Evolutionary conservation across 805 yeast species (phyloP).

Genomic region (Saturnispora serradocipensis): DNA sequence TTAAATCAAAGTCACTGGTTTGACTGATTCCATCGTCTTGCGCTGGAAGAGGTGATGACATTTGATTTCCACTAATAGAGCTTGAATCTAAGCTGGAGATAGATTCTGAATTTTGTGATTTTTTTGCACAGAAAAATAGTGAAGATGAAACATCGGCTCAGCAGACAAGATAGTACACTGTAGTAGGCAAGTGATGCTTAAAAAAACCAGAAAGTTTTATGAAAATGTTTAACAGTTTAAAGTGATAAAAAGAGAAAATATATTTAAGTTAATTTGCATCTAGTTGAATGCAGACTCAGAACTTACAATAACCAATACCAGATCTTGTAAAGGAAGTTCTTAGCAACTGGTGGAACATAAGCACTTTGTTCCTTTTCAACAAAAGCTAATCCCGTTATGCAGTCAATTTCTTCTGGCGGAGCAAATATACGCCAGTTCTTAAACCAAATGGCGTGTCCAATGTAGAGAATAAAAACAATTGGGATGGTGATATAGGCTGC

Average conservation of each 20-base stretch:
- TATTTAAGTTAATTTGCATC: too few species aligned
- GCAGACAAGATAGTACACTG: background rate
- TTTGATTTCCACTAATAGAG: constrained; percentile 7
- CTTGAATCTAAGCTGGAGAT: background rate
- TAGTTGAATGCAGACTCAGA: background rate
- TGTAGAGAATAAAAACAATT: constrained; percentile 40
- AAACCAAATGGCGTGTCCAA: constrained; percentile 47
- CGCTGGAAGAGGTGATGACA: constrained; percentile 25
- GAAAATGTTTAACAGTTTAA: background rate
- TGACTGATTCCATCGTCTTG: constrained; percentile 11
- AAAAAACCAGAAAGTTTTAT: too few species aligned
- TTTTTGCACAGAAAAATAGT: background rate
- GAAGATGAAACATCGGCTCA: background rate
- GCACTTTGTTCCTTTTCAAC: constrained; percentile 45
- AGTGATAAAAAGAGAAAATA: too few species aligned
- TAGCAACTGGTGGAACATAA: constrained; percentile 31
- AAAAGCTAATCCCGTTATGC: constrained; percentile 49
- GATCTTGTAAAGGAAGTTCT: constrained; percentile 33
- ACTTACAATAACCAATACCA: constrained; percentile 36
- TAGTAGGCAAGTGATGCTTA: too few species aligned
- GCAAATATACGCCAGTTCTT: constrained; percentile 37
- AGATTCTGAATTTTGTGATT: background rate
- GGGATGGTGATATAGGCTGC: constrained; percentile 69
- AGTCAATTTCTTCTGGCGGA: constrained; percentile 52
- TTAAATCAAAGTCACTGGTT: constrained; percentile 19